Base-by-base conservation (phyloP, 192 early-diverging fungal species). In the Dissophora globulifera region DNA sequence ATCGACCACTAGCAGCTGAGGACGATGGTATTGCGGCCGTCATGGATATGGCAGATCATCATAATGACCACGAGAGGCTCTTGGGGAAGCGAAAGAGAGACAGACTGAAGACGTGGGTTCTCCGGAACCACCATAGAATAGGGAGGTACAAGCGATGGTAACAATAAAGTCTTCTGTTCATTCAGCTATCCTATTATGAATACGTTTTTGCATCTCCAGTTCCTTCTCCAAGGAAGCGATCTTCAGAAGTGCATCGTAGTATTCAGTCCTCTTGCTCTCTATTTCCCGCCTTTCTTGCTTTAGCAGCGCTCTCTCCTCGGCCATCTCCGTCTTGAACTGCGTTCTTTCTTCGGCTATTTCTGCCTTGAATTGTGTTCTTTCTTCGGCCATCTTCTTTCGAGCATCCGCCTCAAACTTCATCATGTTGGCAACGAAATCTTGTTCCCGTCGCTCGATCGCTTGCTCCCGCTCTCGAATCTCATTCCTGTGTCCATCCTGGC, bases 131-230 rank as follows among this genome's bases (percentile, higher is more conserved):
- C 10, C n/a, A n/a, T 45, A 45, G 16, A 45, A 45, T 45, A 45
- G 43, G 43, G 16, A 45, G n/a, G n/a, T 45, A 45, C 43, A 45
- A 45, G n/a, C n/a, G n/a, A n/a, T n/a, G n/a, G n/a, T n/a, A n/a
- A n/a, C 43, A 45, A 45, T 45, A 45, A 45, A 45, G n/a, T 45
- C 17, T n/a, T 45, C 17, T 45, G n/a, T 45, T 45, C n/a, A 45
- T 45, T n/a, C 52, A n/a, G n/a, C n/a, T n/a, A n/a, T n/a, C n/a
- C n/a, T n/a, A n/a, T n/a, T n/a, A n/a, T n/a, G n/a, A n/a, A n/a
- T n/a, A n/a, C n/a, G n/a, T n/a, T n/a, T n/a, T 54, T 32, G 31
- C 43, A 45, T 45, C 43, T 45, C 43, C 43, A 45, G 32, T 19
- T 35, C 32, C 30, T 35, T 30, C 32, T 54, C 35, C 30, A 54